Percentiles rank a stretch among this genome's conserved stretches.
phyloP scores from a whole-genome alignment of 2,329 filamentous ascomycete genomes.

The Alternaria novae-zelandiae region DNA sequence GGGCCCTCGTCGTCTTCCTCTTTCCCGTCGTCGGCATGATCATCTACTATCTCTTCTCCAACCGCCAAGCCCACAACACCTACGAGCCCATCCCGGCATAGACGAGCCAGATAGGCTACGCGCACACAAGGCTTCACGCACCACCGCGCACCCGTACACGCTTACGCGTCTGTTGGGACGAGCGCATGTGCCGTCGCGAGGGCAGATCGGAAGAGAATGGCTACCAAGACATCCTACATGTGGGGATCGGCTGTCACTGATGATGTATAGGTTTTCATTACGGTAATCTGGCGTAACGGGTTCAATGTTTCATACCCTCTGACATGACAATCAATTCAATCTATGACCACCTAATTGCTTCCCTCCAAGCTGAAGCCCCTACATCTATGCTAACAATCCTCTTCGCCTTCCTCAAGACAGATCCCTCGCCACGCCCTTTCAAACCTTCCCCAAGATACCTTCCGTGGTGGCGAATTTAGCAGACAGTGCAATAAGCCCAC shows the following conservation, averaged over 20 bases:
- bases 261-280: not conserved
- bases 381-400: not conserved
- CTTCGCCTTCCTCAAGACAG: not conserved
- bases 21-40: conserved; percentile 68
- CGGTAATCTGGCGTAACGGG: not conserved
- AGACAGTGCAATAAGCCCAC: conserved; percentile 45
- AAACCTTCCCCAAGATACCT: conserved; percentile 48
- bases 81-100: conserved; percentile 59
- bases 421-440: not conserved
- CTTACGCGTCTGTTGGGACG: not conserved
- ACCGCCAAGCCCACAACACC: conserved; percentile 63
- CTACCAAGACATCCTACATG: not conserved
- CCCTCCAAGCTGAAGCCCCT: not conserved
- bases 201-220: not conserved
- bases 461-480: conserved; percentile 47
- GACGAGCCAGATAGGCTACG: not conserved
- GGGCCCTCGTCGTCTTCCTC: conserved; percentile 68
- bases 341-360: not conserved
- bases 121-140: not conserved
- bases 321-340: not conserved
- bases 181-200: not conserved
- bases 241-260: not conserved
- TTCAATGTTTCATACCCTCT: not conserved
- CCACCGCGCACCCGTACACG: not conserved
- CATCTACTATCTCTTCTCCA: conserved; percentile 70